Percentiles rank a stretch among this genome's conserved stretches.
Conservation (phyloP, 2,329 filamentous ascomycete genomes). For the Didymella pomorum region DNA sequence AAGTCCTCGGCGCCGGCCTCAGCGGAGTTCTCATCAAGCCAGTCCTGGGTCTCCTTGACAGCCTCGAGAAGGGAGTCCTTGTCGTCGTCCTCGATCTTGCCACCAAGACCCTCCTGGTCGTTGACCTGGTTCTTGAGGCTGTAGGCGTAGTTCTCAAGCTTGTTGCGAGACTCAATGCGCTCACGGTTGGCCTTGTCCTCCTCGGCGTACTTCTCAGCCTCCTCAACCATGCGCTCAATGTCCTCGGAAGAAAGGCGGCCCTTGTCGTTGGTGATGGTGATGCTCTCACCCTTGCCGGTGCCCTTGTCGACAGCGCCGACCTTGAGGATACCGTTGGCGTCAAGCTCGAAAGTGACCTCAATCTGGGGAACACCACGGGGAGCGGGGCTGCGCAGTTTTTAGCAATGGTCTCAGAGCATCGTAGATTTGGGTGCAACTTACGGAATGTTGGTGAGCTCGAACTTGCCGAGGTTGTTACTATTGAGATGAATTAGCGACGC, state of each 20-base stretch:
- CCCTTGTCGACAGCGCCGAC: constrained; percentile 97
- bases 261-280: constrained; percentile 99
- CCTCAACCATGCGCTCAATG: constrained; percentile 98
- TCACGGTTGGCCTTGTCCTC: constrained; percentile 98
- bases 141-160: constrained; percentile 99
- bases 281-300: constrained; percentile 95
- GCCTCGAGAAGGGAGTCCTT: constrained; percentile 96
- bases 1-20: constrained; percentile 92
- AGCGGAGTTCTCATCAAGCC: constrained; percentile 93
- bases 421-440: constrained; percentile 33
- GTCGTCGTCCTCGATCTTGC: constrained; percentile 98
- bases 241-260: constrained; percentile 94
- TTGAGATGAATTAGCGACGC: too few species aligned
- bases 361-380: constrained; percentile 98
- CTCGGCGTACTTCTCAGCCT: constrained; percentile 98
- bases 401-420: constrained; percentile 12
- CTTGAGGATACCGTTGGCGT: constrained; percentile 98
- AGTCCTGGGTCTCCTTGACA: constrained; percentile 95
- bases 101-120: constrained; percentile 94
- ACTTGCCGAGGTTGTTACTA: constrained; percentile 91
- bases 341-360: constrained; percentile 96
- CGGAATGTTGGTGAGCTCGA: constrained; percentile 95
- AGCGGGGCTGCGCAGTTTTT: constrained; percentile 64
- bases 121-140: constrained; percentile 99
- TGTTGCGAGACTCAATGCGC: constrained; percentile 95